Percentiles rank a stretch among this genome's conserved stretches.
Evolutionary conservation across 2,329 filamentous ascomycete genomes (phyloP).

Genomic region (Polychaeton citri): DNA sequence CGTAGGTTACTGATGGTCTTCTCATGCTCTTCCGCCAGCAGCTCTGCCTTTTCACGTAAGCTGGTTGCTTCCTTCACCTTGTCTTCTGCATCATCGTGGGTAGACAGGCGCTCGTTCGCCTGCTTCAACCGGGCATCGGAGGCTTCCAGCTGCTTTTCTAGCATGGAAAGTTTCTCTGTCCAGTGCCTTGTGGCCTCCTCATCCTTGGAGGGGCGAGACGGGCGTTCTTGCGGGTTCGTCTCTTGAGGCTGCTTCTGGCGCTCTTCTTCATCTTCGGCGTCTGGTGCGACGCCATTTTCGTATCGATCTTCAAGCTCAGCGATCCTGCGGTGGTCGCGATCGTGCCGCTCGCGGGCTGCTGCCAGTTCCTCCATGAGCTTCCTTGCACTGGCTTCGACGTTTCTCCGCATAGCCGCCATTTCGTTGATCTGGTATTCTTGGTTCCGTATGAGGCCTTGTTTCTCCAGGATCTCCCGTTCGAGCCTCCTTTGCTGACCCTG

Average conservation of each 20-base stretch:
- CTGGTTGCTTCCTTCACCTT: conserved; percentile 4
- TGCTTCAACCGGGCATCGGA: conserved; percentile 20
- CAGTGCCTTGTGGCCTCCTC: conserved; percentile 16
- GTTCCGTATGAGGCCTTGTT: conserved; percentile 35
- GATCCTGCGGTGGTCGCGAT: conserved; percentile 33
- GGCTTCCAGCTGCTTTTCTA: conserved; percentile 19
- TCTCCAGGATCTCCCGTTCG: conserved; percentile 39
- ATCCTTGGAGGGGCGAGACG: not conserved
- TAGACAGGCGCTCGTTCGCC: conserved; percentile 16
- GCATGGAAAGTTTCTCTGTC: conserved; percentile 17
- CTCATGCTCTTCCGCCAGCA: conserved; percentile 14
- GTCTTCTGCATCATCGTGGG: conserved; percentile 15
- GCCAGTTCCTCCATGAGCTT: conserved; percentile 34
- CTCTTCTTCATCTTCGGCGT: conserved; percentile 7
- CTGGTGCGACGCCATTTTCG: conserved; percentile 18
- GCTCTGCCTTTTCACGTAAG: conserved; percentile 8
- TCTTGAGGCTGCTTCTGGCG: conserved; percentile 7
- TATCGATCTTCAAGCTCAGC: conserved; percentile 33
- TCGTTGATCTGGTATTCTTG: conserved; percentile 40
- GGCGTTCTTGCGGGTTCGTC: conserved; percentile 5
- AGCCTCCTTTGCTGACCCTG: conserved; percentile 31
- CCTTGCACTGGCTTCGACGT: conserved; percentile 35
- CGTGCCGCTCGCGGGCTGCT: conserved; percentile 33
- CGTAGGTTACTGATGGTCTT: conserved; percentile 15
- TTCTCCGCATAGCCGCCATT: conserved; percentile 33